Percentiles rank a stretch among this genome's conserved stretches.
phyloP scores from a whole-genome alignment of 106 monocot genomes.

The Dioscorea alata region DNA sequence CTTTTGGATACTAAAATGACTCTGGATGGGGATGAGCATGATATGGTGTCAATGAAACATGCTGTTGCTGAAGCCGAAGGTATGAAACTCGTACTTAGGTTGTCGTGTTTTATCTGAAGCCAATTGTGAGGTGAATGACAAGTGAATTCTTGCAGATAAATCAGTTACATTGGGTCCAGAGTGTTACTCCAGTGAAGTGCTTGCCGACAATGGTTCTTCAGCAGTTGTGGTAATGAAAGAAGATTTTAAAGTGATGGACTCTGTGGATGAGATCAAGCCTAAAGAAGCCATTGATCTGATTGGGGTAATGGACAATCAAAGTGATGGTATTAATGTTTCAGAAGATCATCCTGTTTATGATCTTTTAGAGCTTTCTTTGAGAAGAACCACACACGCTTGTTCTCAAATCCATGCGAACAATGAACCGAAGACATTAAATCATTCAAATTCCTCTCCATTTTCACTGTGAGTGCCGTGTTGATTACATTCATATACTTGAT shows the following conservation, averaged over 20 bases:
- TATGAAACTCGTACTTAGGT: background rate
- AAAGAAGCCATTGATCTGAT: slow-evolving; percentile 30
- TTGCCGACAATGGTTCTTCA: background rate
- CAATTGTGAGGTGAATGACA: background rate
- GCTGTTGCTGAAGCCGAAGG: slow-evolving; percentile 20
- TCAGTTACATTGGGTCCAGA: background rate
- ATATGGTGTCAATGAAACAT: background rate
- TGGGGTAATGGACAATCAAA: slow-evolving; percentile 18
- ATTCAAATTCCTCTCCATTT: slow-evolving; percentile 75
- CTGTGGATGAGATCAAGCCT: background rate
- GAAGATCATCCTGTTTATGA: slow-evolving; percentile 3
- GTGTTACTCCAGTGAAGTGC: background rate
- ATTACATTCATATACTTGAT: too few relatives aligned
- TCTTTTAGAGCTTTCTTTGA: slow-evolving; percentile 49
- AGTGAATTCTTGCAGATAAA: slow-evolving; percentile 8
- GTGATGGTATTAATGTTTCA: background rate
- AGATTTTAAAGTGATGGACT: background rate
- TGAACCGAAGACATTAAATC: slow-evolving; percentile 34
- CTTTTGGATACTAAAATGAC: background rate
- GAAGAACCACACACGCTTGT: slow-evolving; percentile 22
- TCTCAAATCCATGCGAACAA: slow-evolving; percentile 26
- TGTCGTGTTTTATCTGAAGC: background rate
- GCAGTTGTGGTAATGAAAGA: background rate
- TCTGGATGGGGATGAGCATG: slow-evolving; percentile 6
- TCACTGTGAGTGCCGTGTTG: slow-evolving; percentile 42